Evolutionary conservation across 371 early-diverging fungal genomes (phyloP), one percentile per base, ranked within the genome.

Genomic region (Apophysomyces elegans): DNA sequence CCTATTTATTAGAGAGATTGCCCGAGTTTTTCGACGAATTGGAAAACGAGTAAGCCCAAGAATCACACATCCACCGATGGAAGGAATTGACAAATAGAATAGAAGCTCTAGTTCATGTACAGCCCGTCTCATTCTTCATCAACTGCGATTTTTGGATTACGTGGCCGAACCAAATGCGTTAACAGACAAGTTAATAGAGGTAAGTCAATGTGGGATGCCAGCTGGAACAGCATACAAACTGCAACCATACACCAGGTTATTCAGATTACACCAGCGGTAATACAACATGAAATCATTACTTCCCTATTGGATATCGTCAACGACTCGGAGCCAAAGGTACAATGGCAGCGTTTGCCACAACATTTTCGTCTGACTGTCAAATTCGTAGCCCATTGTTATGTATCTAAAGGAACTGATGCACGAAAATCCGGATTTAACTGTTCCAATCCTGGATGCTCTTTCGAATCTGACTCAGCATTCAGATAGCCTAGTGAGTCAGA

Each of bases 61-160:
- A 62, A 7, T 35, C 37, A 7, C 26, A 37, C 3, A 1, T 46
- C 7, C 14, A 46, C n/a, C 26, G 21, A n/a, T 12, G 47, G 36
- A 21, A 9, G 32, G 14, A 35, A 56, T 47, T 61, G 5, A 41
- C 6, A 37, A 26, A n/a, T 50, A 7, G 9, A 44, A 13, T 54
- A 41, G 76, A 62, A 61, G 61, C 26, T 74, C 79, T 14, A 84
- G 84, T 44, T 84, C 88, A 12, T 81, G 81, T 6, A 83, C 85
- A 3, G 87, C 90, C 37, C 81, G 87, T 13, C 71, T 90, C 32
- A 88, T 94, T 35, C 68, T 94, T 44, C 88, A 91, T 46, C 93
- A 94, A 65, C 62, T 94, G 47, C 79, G 91, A 38, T 93, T 92
- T 91, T 73, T 93, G 37, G 93, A 93, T 66, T 86, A 93, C 61